A percentile compares a stretch with the other conserved stretches of the same genome.
Evolutionary conservation across 2,329 filamentous ascomycete species (phyloP).

Genomic region (Ceratocystis diversiconidia): DNA sequence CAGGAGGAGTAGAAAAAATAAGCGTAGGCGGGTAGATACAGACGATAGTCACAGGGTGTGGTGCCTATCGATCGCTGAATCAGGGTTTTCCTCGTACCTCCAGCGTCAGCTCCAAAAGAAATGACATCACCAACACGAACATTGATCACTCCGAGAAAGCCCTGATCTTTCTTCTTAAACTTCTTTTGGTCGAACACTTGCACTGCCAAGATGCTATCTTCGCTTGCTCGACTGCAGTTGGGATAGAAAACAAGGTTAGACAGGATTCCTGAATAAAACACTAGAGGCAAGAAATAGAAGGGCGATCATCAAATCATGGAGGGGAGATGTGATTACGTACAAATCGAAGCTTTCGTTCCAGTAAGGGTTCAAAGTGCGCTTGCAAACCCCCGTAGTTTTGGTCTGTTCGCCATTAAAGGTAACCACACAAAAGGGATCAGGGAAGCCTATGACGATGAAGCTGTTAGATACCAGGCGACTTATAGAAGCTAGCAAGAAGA

Average conservation of each 20-base stretch:
- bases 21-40: too few relatives aligned
- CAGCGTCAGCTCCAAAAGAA: constrained; percentile 74
- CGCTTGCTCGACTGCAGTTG: constrained; percentile 61
- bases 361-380: constrained; percentile 96
- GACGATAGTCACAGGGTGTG: too few relatives aligned
- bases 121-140: constrained; percentile 90
- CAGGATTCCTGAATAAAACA: background rate
- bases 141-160: constrained; percentile 95
- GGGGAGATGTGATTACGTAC: constrained; percentile 34
- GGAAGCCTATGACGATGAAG: constrained; percentile 54
- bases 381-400: constrained; percentile 92
- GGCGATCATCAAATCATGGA: constrained; percentile 23
- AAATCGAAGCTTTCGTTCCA: constrained; percentile 99
- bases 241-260: background rate
- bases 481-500: too few relatives aligned
- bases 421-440: constrained; percentile 93
- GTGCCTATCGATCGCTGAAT: too few relatives aligned
- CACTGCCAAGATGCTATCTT: constrained; percentile 91
- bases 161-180: constrained; percentile 99
- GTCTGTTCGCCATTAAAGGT: constrained; percentile 97
- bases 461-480: too few relatives aligned
- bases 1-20: too few relatives aligned
- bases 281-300: constrained; percentile 1
- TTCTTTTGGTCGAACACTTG: constrained; percentile 99
- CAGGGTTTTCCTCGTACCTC: constrained; percentile 47